Conservation (phyloP, 106 monocot species). For the Iris macrosiphon region DNA sequence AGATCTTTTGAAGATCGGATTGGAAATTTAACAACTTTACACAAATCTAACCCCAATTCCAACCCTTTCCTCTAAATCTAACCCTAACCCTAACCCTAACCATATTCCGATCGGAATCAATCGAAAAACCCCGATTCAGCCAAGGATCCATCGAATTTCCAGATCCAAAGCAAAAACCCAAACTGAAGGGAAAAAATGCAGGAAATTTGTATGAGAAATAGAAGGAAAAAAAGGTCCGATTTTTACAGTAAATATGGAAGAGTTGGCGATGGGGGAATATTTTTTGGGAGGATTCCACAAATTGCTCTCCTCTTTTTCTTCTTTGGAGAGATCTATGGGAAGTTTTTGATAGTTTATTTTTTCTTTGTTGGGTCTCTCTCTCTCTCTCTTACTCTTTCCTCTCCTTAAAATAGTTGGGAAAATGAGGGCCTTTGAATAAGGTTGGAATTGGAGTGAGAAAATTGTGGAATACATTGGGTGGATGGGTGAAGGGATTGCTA, state of each 20-base stretch:
- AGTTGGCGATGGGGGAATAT: constrained; percentile 1
- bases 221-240: constrained; percentile 6
- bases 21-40: too few relatives aligned
- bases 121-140: constrained; percentile 4
- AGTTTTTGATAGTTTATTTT: too few relatives aligned
- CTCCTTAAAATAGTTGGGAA: too few relatives aligned
- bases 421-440: too few relatives aligned
- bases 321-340: too few relatives aligned
- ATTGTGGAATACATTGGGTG: too few relatives aligned
- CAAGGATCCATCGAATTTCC: not conserved
- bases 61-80: constrained; percentile 1
- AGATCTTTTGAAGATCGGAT: not conserved
- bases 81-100: constrained; percentile 2
- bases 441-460: too few relatives aligned
- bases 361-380: too few relatives aligned
- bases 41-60: not conserved
- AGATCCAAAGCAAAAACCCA: not conserved
- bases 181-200: not conserved
- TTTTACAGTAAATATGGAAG: constrained; percentile 11
- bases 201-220: constrained; percentile 1
- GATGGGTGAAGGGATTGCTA: too few relatives aligned
- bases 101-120: not conserved
- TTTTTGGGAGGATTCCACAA: not conserved
- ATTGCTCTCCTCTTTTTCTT: too few relatives aligned
- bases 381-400: too few relatives aligned